These are phyloP conservation scores for Saturnispora sekii DNA, from an alignment of 805 yeast species.

Conservation along the genomic window DNA sequence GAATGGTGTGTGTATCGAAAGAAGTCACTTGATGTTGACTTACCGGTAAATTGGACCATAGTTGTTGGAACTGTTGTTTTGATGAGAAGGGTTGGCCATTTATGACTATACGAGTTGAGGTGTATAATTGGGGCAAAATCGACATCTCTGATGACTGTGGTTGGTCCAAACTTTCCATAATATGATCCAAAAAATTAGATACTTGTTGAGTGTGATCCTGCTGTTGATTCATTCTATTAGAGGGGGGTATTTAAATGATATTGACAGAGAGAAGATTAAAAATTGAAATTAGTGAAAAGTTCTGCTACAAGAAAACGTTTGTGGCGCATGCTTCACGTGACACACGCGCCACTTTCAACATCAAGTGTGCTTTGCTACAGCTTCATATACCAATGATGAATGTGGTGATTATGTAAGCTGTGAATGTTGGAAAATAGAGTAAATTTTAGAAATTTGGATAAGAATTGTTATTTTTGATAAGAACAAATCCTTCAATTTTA, in stretches of 20 bases:
- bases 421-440: too few species aligned
- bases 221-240: background rate
- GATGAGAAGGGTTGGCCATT: conserved; percentile 51
- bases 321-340: too few species aligned
- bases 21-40: conserved; percentile 58
- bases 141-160: conserved; percentile 13
- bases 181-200: conserved; percentile 12
- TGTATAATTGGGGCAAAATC: conserved; percentile 39
- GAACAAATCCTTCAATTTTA: too few species aligned
- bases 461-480: too few species aligned
- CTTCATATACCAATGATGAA: too few species aligned
- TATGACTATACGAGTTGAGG: conserved; percentile 42
- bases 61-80: conserved; percentile 42
- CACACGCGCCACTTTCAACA: too few species aligned
- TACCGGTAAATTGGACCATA: conserved; percentile 47
- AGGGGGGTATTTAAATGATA: background rate
- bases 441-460: too few species aligned
- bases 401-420: too few species aligned
- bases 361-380: too few species aligned
- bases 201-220: conserved; percentile 2
- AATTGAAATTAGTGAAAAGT: too few species aligned
- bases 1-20: conserved; percentile 54
- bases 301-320: too few species aligned
- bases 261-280: too few species aligned
- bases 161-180: conserved; percentile 21